Evolutionary conservation across 345 rosid species (phyloP), one percentile per base, ranked within the genome.

Genomic region (Citrus maxima): DNA sequence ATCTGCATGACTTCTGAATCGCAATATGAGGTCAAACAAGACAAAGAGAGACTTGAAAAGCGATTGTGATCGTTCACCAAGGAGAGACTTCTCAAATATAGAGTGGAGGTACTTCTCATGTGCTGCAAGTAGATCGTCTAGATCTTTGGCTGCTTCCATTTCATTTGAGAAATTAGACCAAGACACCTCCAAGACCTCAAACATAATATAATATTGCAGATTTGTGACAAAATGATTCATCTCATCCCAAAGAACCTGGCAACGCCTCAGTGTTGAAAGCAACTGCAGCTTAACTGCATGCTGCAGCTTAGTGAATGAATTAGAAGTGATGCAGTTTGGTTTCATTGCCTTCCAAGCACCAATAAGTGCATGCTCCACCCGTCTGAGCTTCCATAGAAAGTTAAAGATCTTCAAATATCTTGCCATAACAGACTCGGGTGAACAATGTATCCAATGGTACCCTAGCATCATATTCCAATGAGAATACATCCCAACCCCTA

Each of bases 331-430:
- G 78, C 97, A 95, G 78, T 96, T 96, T 66, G 99, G 99, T 83
- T 96, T 96, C 99, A 96, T 94, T 2, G 97, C 92, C 93, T 96
- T 96, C 98, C 99, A 94, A 68, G 95, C 90, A 78, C 98, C 98
- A 67, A 91, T 94, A 34, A 94, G 97, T 13, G 97, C 99, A 80
- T 96, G 99, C 86, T 96, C 99, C 28, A 96, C 98, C 68, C 93
- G 86, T 84, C 97, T 91, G 80, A 96, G 91, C 87, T 93, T 94
- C 99, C 99, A 96, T 75, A 96, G 89, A 77, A 96, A 96, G 85
- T 94, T 94, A 79, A 96, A 96, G 82, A 96, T 92, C 87, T 90
- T 89, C 70, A 94, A 85, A 83, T 96, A 96, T 77, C 83, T 93
- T 16, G 88, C 87, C 97, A 97, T 87, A 65, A 94, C 95, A 37